Base-by-base conservation (phyloP, 202 grass and related monocot species). In the Setaria viridis region DNA sequence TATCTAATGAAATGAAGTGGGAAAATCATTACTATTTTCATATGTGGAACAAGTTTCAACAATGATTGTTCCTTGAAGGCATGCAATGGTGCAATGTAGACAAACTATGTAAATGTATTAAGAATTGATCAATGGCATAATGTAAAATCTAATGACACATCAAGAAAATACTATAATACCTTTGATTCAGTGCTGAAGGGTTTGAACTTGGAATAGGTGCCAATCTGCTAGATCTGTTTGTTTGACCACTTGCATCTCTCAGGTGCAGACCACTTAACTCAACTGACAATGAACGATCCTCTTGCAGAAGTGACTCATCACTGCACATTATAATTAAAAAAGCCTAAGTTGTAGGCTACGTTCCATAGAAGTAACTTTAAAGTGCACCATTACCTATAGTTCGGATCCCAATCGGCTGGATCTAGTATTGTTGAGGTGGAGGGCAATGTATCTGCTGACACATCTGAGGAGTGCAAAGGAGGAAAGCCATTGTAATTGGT, bases 281-380 rank as follows among this genome's bases (percentile, higher is more conserved):
- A 90, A 59, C 56, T 83, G 92, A 74, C 32, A 94, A 64, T 11
- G 87, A 87, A 80, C 73, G 88, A 79, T 94, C 92, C 73, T 94
- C 97, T 97, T 99, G 94, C 78, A 99, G 85, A 82, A 99, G 92
- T 12, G 78, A 94, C 74, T 99, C 94, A 8, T 99, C 97, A 78
- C 97, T 99, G 85, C 82, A 84, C 49, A 91, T 69, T 67, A 82
- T 50, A 89, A 78, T 19, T 59, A 45, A 62, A 80, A 17, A 46
- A 4, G 3, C 11, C 55, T 80, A 54, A 66, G 78, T 76, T 33
- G 78, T 45, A 64, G 11, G 69, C 32, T 87, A 87, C 30, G 70
- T 35, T 74, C 81, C 57, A 76, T 78, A 80, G 20, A 86, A 80
- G 62, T n/a, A 66, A 41, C 34, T 90, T 76, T 43, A 70, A 32